These are phyloP conservation scores for Phialophora macrospora DNA, from an alignment of 2,329 filamentous ascomycete genomes.

Conservation along the genomic window DNA sequence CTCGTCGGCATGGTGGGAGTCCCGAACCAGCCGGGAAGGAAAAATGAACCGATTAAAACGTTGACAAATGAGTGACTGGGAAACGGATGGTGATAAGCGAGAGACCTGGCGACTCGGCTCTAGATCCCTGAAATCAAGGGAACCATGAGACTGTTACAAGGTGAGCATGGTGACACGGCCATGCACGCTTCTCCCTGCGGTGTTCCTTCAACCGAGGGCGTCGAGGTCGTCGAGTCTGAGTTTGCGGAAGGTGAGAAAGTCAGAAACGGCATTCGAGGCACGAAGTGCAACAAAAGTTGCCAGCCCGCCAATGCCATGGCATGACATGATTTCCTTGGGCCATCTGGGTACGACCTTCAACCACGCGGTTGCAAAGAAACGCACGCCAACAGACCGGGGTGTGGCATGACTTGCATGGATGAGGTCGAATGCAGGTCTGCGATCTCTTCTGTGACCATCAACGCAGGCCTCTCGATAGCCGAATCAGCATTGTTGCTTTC, in stretches of 20 bases:
- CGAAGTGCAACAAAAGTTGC: conserved; percentile 27
- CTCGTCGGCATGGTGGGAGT: conserved; percentile 28
- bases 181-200: conserved; percentile 12
- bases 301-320: conserved; percentile 11
- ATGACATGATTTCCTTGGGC: conserved; percentile 7
- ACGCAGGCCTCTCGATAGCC: conserved; percentile 19
- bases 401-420: conserved; percentile 35
- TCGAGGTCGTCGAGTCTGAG: conserved; percentile 12
- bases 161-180: conserved; percentile 27
- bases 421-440: conserved; percentile 12
- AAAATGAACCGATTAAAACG: conserved; percentile 22
- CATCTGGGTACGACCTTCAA: conserved; percentile 6
- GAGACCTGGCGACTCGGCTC: conserved; percentile 15
- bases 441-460: conserved; percentile 21
- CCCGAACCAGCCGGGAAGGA: conserved; percentile 26
- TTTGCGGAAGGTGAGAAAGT: conserved; percentile 8
- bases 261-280: conserved; percentile 26
- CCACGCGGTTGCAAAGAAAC: conserved; percentile 8
- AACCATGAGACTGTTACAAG: conserved; percentile 32
- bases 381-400: conserved; percentile 15
- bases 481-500: conserved; percentile 28
- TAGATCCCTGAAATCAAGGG: conserved; percentile 14
- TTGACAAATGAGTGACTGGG: conserved; percentile 32
- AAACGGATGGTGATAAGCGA: conserved; percentile 22
- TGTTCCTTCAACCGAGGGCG: neutral